Percentiles rank a stretch among this genome's conserved stretches.
Evolutionary conservation across 2,329 filamentous ascomycete genomes (phyloP).

Genomic region (Zelopaecilomyces penicillatus): DNA sequence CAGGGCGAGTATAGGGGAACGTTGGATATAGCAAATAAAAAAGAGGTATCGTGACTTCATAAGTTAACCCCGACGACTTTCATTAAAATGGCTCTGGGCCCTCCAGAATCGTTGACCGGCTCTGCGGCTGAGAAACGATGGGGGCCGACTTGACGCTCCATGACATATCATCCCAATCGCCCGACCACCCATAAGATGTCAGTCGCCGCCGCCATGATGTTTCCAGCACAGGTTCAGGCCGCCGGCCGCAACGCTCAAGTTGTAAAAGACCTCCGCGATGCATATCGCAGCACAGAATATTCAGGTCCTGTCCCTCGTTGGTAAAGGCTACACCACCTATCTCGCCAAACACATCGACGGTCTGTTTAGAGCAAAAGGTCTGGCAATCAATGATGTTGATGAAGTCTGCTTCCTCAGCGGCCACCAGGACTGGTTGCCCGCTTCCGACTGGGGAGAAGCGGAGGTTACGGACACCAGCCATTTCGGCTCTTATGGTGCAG

Average conservation of each 20-base stretch:
- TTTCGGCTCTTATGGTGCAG: constrained; percentile 51
- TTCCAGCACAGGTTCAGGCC: constrained; percentile 17
- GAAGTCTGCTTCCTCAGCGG: constrained; percentile 68
- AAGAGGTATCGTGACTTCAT: neutral
- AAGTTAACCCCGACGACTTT: neutral
- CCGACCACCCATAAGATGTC: neutral
- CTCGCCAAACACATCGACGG: constrained; percentile 66
- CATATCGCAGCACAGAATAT: constrained; percentile 58
- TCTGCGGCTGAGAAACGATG: neutral
- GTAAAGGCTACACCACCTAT: constrained; percentile 61
- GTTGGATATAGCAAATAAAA: neutral
- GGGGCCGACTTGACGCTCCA: constrained; percentile 4
- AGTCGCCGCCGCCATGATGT: constrained; percentile 11
- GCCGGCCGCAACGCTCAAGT: constrained; percentile 40
- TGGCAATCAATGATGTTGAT: constrained; percentile 62
- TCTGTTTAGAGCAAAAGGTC: constrained; percentile 57
- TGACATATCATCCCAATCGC: constrained; percentile 5
- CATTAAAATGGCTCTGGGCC: constrained; percentile 16
- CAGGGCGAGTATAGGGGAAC: neutral
- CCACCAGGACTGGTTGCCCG: constrained; percentile 57
- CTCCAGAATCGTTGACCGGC: constrained; percentile 10
- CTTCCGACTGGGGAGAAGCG: constrained; percentile 65
- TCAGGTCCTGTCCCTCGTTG: constrained; percentile 59
- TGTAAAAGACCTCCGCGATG: constrained; percentile 59
- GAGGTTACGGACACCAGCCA: constrained; percentile 61